Percentiles rank a stretch among this genome's conserved stretches.
Evolutionary conservation across 2,329 filamentous ascomycete species (phyloP).

Genomic region (Fusarium keratoplasticum): DNA sequence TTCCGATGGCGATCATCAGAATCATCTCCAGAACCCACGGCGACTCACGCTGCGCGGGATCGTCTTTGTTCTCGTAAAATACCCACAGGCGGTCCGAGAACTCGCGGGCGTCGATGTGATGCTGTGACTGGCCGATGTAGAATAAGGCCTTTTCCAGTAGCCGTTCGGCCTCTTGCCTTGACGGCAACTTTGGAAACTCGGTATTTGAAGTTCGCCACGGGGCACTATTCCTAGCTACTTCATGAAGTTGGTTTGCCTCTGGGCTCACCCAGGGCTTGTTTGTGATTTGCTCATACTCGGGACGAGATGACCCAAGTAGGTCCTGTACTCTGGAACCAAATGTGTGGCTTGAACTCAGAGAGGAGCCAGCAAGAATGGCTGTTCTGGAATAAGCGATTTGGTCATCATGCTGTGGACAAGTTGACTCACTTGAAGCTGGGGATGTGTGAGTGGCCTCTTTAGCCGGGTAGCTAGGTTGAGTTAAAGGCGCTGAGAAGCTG

Average conservation of each 20-base stretch:
- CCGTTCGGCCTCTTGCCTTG: slow-evolving; percentile 38
- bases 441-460: slow-evolving; percentile 27
- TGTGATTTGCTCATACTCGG: slow-evolving; percentile 17
- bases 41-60: slow-evolving; percentile 35
- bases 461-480: slow-evolving; percentile 12
- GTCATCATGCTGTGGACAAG: accelerated
- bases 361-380: slow-evolving; percentile 42
- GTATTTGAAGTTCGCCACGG: slow-evolving; percentile 39
- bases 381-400: neutral
- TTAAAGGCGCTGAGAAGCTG: slow-evolving; percentile 38
- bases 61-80: slow-evolving; percentile 41
- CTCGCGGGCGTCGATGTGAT: slow-evolving; percentile 42
- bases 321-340: slow-evolving; percentile 43
- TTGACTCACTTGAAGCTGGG: slow-evolving; percentile 38
- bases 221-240: slow-evolving; percentile 20
- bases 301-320: slow-evolving; percentile 34
- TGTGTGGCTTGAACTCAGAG: slow-evolving; percentile 40
- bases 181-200: slow-evolving; percentile 39
- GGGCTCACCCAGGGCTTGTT: slow-evolving; percentile 36
- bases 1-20: slow-evolving; percentile 42
- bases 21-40: slow-evolving; percentile 45
- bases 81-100: slow-evolving; percentile 44
- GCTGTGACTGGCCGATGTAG: slow-evolving; percentile 43
- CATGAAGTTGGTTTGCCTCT: slow-evolving; percentile 27
- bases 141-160: slow-evolving; percentile 39